A percentile compares a stretch with the other conserved stretches of the same genome.
Conservation (phyloP, 2,329 filamentous ascomycete species). For the Scedosporium dehoogii region DNA sequence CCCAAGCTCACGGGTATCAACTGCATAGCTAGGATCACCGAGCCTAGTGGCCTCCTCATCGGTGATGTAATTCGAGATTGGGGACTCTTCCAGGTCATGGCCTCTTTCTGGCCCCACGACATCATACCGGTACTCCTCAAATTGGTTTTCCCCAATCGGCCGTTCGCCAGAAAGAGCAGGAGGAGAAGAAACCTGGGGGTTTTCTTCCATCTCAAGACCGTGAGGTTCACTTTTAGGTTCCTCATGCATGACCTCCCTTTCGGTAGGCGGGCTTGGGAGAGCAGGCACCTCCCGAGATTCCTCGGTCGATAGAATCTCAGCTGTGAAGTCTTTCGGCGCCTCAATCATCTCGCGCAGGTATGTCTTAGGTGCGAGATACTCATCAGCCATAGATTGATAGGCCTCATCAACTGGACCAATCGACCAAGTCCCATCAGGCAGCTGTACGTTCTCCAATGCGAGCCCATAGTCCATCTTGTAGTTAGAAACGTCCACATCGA, state of each 20-base stretch:
- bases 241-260: not conserved
- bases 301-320: not conserved
- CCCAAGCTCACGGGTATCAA: no score
- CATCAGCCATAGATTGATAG: not conserved
- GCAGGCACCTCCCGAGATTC: not conserved
- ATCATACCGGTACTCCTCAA: no score
- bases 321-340: not conserved
- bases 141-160: no score
- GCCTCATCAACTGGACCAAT: not conserved
- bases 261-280: not conserved
- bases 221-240: not conserved
- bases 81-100: no score
- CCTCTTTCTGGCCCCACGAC: no score
- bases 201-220: not conserved
- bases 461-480: not conserved
- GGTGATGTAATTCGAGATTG: no score
- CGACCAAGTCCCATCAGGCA: slow-evolving; percentile 1
- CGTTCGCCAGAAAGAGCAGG: no score
- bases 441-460: not conserved
- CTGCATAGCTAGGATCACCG: no score
- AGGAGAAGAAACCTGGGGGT: no score
- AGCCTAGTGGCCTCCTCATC: no score
- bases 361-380: not conserved
- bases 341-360: not conserved
- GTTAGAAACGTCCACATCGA: not conserved